Conservation (phyloP, 108 stramenopile genomes). For the Skeletonema grethae region DNA sequence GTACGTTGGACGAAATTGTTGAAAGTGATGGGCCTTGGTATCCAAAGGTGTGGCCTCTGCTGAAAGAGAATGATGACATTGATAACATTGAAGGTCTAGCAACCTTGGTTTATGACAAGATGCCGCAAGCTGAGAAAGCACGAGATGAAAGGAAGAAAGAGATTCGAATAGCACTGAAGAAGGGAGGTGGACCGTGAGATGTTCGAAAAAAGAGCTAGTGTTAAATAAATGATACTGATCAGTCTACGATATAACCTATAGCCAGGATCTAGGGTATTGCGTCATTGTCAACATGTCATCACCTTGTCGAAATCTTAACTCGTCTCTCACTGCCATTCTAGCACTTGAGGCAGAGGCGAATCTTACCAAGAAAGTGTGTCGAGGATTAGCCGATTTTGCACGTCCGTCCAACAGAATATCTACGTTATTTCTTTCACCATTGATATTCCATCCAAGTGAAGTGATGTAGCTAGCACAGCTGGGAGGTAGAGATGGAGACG, state of each 20-base stretch:
- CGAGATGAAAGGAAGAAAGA: conserved; percentile 46
- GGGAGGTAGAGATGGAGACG: conserved; percentile 5
- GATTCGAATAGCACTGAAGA: conserved; percentile 16
- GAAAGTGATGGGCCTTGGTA: conserved; percentile 72
- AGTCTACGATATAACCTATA: neutral
- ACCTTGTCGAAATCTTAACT: conserved; percentile 9
- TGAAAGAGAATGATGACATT: neutral
- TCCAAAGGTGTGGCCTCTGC: conserved; percentile 70
- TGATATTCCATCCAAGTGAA: conserved; percentile 41
- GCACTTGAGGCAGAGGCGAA: conserved; percentile 46
- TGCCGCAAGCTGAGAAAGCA: conserved; percentile 34
- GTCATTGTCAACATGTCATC: conserved; percentile 3
- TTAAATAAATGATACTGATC: neutral
- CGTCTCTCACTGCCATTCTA: conserved; percentile 46
- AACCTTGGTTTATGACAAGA: conserved; percentile 35
- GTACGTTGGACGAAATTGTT: conserved; percentile 64
- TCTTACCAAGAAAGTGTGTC: conserved; percentile 38
- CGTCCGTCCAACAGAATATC: conserved; percentile 15
- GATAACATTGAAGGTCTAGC: conserved; percentile 27
- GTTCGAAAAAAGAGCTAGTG: neutral
- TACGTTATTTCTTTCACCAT: neutral
- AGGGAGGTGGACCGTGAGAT: conserved; percentile 5
- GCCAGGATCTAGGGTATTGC: conserved; percentile 17
- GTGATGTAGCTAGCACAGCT: neutral
- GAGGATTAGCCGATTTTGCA: neutral